Conservation (phyloP, 2,329 filamentous ascomycete genomes). For the Alternaria solani region DNA sequence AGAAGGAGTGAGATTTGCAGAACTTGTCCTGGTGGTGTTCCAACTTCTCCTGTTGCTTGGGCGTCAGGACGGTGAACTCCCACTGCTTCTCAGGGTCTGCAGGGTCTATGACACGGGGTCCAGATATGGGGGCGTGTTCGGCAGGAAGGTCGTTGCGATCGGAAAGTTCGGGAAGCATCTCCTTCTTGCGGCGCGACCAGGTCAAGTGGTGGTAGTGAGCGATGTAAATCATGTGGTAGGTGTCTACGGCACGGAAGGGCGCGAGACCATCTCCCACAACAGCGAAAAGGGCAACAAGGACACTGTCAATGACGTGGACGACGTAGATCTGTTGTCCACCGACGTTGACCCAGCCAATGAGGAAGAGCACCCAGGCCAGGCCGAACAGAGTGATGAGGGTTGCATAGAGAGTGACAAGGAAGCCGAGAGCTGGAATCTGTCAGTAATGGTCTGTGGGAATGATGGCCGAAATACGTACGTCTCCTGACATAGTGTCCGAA, state of each 20-base stretch:
- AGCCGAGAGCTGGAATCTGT: conserved; percentile 69
- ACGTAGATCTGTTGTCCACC: conserved; percentile 72
- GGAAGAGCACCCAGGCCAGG: conserved; percentile 87
- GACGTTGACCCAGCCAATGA: conserved; percentile 89
- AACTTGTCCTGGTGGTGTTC: conserved; percentile 82
- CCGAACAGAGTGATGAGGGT: conserved; percentile 84
- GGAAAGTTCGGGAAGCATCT: conserved; percentile 67
- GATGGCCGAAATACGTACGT: conserved; percentile 58
- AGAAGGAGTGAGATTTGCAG: conserved; percentile 84
- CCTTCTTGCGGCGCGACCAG: conserved; percentile 70
- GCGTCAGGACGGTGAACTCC: conserved; percentile 69
- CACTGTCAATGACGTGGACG: conserved; percentile 63
- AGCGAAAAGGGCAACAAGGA: conserved; percentile 69
- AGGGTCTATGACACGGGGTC: conserved; percentile 48
- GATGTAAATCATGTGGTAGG: conserved; percentile 87
- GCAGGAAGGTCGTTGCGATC: conserved; percentile 74
- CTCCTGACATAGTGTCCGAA: conserved; percentile 81
- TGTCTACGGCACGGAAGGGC: conserved; percentile 79
- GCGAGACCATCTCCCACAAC: conserved; percentile 69
- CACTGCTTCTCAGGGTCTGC: conserved; percentile 47
- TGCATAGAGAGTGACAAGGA: conserved; percentile 84
- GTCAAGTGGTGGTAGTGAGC: conserved; percentile 74
- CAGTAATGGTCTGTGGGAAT: conserved; percentile 8
- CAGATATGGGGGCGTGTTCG: conserved; percentile 54
- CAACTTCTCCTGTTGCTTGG: conserved; percentile 71